phyloP scores from a whole-genome alignment of 176 grass and related monocot genomes.

The Eleusine indica region DNA sequence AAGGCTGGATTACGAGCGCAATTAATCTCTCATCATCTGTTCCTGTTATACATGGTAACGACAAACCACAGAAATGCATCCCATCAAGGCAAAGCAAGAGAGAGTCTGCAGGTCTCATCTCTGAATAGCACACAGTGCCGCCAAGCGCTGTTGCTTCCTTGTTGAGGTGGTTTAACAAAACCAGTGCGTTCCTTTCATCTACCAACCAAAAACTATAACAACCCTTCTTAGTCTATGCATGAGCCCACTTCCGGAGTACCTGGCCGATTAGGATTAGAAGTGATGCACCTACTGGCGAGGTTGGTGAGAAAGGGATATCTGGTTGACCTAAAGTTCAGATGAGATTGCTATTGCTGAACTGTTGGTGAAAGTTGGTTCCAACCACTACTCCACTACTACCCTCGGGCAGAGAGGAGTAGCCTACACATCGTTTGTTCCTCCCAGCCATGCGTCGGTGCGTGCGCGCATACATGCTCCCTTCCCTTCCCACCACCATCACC shows the following conservation, averaged over 20 bases:
- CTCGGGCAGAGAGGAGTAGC: background rate
- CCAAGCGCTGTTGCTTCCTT: background rate
- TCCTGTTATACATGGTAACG: background rate
- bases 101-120: background rate
- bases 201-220: conserved; percentile 35
- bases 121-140: background rate
- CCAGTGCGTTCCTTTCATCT: conserved; percentile 34
- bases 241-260: background rate
- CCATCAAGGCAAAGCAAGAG: background rate
- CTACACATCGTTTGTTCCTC: background rate
- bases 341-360: background rate
- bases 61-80: conserved; percentile 16
- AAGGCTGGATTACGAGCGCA: conserved; percentile 26
- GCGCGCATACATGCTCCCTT: background rate
- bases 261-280: background rate
- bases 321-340: conserved; percentile 47
- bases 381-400: background rate
- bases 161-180: background rate
- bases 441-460: background rate
- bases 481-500: background rate
- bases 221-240: background rate
- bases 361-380: background rate
- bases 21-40: background rate
- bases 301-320: conserved; percentile 35
- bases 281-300: conserved; percentile 7